Base-by-base conservation (phyloP, 805 yeast genomes). In the Candida xiaguanensis region DNA sequence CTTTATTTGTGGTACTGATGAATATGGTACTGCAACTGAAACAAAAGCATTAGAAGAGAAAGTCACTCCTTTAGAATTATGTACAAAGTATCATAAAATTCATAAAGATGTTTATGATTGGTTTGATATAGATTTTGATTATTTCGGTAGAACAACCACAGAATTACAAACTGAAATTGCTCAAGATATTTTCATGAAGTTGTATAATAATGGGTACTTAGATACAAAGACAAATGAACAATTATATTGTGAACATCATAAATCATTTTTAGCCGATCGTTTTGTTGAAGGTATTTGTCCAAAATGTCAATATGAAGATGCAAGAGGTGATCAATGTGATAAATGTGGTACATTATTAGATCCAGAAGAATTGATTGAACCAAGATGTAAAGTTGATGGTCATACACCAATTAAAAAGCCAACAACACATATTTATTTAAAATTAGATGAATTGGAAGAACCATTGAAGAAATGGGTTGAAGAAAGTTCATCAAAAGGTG, bases 291-390 rank as follows among this genome's bases (percentile, higher is more conserved):
- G 99, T 51, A 86, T 81, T 36, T 93, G 99, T 70, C 98, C 98
- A 42, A 83, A 83, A 63, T 93, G 99, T 72, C 77, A 72, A 32
- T 93, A 89, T 59, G 95, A 85, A 46, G 99, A 93, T 61, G 99
- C 99, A 23, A 81, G 99, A 64, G 99, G 99, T 52, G 99, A 93
- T 64, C 99, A 93, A 72, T 93, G 99, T 76, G 99, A 93, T 64
- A 82, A 82, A 55, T 93, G 99, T 73, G 99, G 99, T 49, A 66
- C 69, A 44, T 72, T 93, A 48, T 73, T 93, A 52, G 85, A 91
- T 60, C 96, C 99, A 36, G 84, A 89, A 55, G 98, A 93, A 65
- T 77, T 93, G 60, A 82, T 91, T 49, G 77, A 90, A 47, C 98
- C 99, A 40, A 85, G 95, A 52, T 93, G 99, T 78, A 91, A 93